phyloP scores from a whole-genome alignment of 495 filamentous ascomycete genomes.

The Daldinia decipiens region DNA sequence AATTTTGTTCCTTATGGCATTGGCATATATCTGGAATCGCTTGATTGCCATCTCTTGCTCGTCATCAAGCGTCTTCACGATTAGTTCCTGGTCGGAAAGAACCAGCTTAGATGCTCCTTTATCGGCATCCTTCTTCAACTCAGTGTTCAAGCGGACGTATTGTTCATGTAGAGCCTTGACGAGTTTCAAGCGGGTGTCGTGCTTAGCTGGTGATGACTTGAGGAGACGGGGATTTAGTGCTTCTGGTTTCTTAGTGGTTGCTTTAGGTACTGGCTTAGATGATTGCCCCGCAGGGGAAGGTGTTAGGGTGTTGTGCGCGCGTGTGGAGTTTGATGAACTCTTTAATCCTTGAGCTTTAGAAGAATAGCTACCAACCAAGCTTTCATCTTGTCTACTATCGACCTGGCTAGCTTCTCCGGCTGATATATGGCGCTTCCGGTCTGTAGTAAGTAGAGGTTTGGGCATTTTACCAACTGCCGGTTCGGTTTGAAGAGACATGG shows the following conservation, averaged over 20 bases:
- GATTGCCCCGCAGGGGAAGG: conserved; percentile 10
- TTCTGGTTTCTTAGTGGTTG: conserved; percentile 54
- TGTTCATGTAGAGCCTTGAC: conserved; percentile 79
- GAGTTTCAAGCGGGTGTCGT: conserved; percentile 72
- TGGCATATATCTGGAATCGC: conserved; percentile 75
- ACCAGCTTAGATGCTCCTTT: conserved; percentile 57
- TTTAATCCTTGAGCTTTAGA: conserved; percentile 8
- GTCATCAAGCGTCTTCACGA: conserved; percentile 81
- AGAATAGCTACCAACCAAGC: background rate
- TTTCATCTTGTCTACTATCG: background rate
- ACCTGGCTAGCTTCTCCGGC: background rate
- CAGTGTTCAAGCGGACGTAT: conserved; percentile 76
- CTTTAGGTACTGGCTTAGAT: conserved; percentile 4
- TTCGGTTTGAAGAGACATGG: conserved; percentile 8
- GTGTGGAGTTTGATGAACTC: background rate
- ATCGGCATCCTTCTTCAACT: conserved; percentile 63
- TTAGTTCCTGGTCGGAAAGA: conserved; percentile 74
- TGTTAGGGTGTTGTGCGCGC: background rate
- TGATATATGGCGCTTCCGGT: conserved; percentile 14
- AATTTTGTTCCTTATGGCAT: conserved; percentile 83
- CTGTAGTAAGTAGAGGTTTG: background rate
- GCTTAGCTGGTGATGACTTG: conserved; percentile 72
- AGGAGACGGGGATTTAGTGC: conserved; percentile 85
- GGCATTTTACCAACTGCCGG: background rate
- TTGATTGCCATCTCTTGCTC: conserved; percentile 80